Evolutionary conservation across 371 early-diverging fungal species (phyloP).

Genomic region (Circinella umbellata): DNA sequence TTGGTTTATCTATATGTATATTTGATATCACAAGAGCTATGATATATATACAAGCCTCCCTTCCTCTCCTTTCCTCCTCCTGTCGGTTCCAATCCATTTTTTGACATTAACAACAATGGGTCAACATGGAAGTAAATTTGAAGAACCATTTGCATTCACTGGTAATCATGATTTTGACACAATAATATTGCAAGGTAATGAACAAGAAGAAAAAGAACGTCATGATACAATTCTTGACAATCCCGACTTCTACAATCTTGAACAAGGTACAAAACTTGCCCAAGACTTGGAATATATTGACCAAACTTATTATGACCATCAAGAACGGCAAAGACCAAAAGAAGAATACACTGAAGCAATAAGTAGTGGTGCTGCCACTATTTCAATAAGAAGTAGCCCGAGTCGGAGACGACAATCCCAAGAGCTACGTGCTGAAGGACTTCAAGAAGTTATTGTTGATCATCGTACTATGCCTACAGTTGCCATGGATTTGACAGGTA

Average conservation of each 20-base stretch:
- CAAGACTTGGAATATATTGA: constrained; percentile 40
- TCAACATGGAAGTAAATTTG: not conserved
- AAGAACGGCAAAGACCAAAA: not conserved
- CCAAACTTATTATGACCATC: constrained; percentile 32
- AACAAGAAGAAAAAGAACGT: not conserved
- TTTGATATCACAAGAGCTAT: no score
- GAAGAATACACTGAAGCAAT: not conserved
- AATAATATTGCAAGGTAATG: not conserved
- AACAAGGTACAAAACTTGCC: constrained; percentile 15
- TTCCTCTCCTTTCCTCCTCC: no score
- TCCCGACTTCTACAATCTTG: not conserved
- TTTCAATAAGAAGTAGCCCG: constrained; percentile 10
- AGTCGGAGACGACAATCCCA: constrained; percentile 11
- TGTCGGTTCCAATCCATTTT: no score
- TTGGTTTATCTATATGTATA: no score
- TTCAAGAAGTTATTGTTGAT: not conserved
- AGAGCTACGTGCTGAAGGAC: not conserved
- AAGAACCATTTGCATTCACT: constrained; percentile 9
- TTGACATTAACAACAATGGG: not conserved
- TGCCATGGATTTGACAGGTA: constrained; percentile 33
- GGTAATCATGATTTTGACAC: not conserved
- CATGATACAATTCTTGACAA: not conserved
- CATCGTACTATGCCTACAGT: constrained; percentile 20
- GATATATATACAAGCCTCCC: no score
- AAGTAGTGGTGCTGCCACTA: no score